A percentile compares a stretch with the other conserved stretches of the same genome.
Evolutionary conservation across 164 flowering plant genomes (phyloP).

Genomic region (Chimonanthus salicifolius): DNA sequence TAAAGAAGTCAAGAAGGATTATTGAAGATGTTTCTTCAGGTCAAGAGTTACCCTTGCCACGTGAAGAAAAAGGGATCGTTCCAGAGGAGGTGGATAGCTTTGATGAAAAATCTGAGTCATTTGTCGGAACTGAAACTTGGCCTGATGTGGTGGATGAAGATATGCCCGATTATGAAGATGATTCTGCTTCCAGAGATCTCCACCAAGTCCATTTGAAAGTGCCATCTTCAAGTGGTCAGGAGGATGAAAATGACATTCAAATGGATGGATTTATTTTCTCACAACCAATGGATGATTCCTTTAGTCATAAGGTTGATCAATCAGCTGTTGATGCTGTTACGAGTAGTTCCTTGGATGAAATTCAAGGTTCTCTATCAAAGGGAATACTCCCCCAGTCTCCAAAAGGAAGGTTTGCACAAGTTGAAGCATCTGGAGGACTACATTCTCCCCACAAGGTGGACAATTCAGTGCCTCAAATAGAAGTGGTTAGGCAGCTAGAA

Average conservation of each 20-base stretch:
- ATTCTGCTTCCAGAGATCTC: conserved; percentile 16
- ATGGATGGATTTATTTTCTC: conserved; percentile 6
- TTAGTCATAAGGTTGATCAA: conserved; percentile 20
- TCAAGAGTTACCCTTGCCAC: conserved; percentile 16
- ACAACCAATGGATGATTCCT: conserved; percentile 16
- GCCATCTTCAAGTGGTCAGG: conserved; percentile 16
- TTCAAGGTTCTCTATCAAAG: conserved; percentile 13
- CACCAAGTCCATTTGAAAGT: conserved; percentile 13
- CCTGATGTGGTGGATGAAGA: conserved; percentile 33
- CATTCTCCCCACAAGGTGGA: conserved; percentile 15
- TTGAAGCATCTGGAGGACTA: conserved; percentile 9
- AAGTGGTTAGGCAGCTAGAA: conserved; percentile 14
- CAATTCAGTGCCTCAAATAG: conserved; percentile 13
- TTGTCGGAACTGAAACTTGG: conserved; percentile 7
- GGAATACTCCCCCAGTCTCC: conserved; percentile 19
- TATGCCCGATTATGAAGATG: conserved; percentile 34
- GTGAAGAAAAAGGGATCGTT: conserved; percentile 19
- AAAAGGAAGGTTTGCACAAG: conserved; percentile 15
- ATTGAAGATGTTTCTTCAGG: conserved; percentile 51
- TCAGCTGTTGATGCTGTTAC: conserved; percentile 17
- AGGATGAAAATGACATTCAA: conserved; percentile 13
- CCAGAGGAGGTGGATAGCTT: conserved; percentile 11
- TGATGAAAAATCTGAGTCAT: background rate
- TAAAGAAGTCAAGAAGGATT: conserved; percentile 59
- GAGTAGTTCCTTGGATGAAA: conserved; percentile 15